Base-by-base conservation (phyloP, 2,329 filamentous ascomycete species). In the Scleromitrula shiraiana region DNA sequence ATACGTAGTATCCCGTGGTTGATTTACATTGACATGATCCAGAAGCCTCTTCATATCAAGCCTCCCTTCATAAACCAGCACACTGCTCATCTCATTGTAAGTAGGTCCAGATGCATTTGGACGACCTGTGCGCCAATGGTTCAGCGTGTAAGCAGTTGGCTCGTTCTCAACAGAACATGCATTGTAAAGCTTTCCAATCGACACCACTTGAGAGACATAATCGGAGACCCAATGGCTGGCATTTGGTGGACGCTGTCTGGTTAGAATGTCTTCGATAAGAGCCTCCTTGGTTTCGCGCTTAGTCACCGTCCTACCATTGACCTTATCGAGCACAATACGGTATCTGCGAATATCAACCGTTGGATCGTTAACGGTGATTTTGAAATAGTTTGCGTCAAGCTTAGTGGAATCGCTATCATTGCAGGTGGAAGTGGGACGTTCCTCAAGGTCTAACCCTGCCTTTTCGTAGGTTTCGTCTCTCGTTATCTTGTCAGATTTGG, bases 361-460 rank as follows among this genome's bases (percentile, higher is more conserved):
- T 0, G 3, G n/a, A 4, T n/a, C 9, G n/a, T n/a, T n/a, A 12
- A 52, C 30, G 4, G 27, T 22, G 4, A 47, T 33, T 19, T 38
- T 32, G 38, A 50, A 52, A 17, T 43, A 47, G 38, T 52, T 52
- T 80, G 52, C 71, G n/a, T n/a, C n/a, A n/a, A n/a, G n/a, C n/a
- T n/a, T n/a, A n/a, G n/a, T n/a, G n/a, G n/a, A n/a, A n/a, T n/a
- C n/a, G n/a, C n/a, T n/a, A n/a, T n/a, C n/a, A n/a, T n/a, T n/a
- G n/a, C n/a, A n/a, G n/a, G n/a, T n/a, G n/a, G n/a, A n/a, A n/a
- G n/a, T n/a, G n/a, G n/a, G n/a, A n/a, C n/a, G n/a, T n/a, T n/a
- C n/a, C n/a, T n/a, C n/a, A n/a, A n/a, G n/a, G n/a, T n/a, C n/a
- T n/a, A n/a, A n/a, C n/a, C n/a, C n/a, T n/a, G n/a, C n/a, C n/a